Evolutionary conservation across 805 yeast species (phyloP), one percentile per base, ranked within the genome.

Genomic region (Diddensiella caesifluorescens): DNA sequence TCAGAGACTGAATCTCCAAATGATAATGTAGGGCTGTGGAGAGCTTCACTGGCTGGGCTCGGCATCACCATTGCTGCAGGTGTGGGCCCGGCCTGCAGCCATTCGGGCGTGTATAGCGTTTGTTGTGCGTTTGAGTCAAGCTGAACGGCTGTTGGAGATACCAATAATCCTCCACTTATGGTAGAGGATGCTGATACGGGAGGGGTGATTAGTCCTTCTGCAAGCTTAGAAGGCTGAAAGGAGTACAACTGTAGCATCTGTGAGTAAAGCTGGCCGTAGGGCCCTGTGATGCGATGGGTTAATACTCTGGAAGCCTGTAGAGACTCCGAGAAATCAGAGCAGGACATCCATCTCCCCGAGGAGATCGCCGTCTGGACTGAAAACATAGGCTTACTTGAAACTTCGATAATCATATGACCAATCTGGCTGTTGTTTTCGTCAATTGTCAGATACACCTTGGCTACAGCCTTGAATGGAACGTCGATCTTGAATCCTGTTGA

Each of bases 171-270:
- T 7, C 33, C 33, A 16, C 33, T 9, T 7, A 29, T 29, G 12
- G 19, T 10, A 16, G 22, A 13, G 12, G 22, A 42, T 9, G 41
- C 46, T 5, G 46, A 38, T 5, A 29, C 41, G 10, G 50, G 50
- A 10, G 48, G 45, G 10, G 46, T 42, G 13, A 42, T 20, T 30
- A 42, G 23, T 4, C 20, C 34, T 3, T 30, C 36, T 4, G 38
- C 30, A n/a, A 48, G 37, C 35, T 49, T 49, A 4, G 51, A 27
- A 2, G 53, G 53, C 34, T 48, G 53, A 35, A 44, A 49, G 5
- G 49, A 35, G 29, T 46, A 48, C 6, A 51, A 30, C 13, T 35
- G 37, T 20, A 33, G n/a, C 38, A 51, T 30, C 34, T 44, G 46
- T 15, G 30, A 29, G 22, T 45, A 45, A 9, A 51, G 31, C 34